Base-by-base conservation (phyloP, 495 filamentous ascomycete genomes). In the Saxophila tyrrhenica region DNA sequence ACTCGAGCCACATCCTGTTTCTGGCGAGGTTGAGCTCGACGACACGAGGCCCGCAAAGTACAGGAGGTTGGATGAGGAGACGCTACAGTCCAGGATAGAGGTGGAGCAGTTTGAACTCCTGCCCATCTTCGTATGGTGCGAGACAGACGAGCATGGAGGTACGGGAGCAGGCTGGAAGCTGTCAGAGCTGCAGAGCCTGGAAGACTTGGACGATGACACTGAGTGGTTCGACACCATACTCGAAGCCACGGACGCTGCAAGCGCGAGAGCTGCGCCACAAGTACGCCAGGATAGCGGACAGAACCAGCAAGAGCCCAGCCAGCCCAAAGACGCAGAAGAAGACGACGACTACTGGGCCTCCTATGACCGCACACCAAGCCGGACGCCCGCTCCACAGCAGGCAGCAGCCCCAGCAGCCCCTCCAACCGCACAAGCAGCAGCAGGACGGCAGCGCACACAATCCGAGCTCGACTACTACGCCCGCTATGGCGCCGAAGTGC, bases 341-440 rank as follows among this genome's bases (percentile, higher is more conserved):
- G 89, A 95, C 55, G 89, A 89, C 57, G 86, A 82, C 60, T 98
- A 97, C 68, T 98, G 92, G 92, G 87, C 83, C 25, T 83, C 83
- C 57, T 98, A 98, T 65, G 92, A 96, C 72, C 79, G 82, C 9
- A 92, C 88, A 11, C 86, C 87, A 1, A 79, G 79, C 8, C 75
- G 80, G 32, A 91, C 89, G 19, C 91, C 91, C 5, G 80, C 80
- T 0, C 67, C 71, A 0, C 82, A 85, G 52, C 71, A 66, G 29
- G 82, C 82, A 11, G 79, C 82, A 1, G 79, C 79, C 1, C 78
- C 82, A 0, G 60, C 59, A 17, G 49, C 53, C 38, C 45, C 45
- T 48, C 45, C 68, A 47, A 58, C 62, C 54, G 64, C 63, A 47
- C 65, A 69, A 21, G 69, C 69, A 38, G 64, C 55, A 3, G 61